Evolutionary conservation across 2,329 filamentous ascomycete genomes (phyloP).

Genomic region (Basipetospora chlamydospora): DNA sequence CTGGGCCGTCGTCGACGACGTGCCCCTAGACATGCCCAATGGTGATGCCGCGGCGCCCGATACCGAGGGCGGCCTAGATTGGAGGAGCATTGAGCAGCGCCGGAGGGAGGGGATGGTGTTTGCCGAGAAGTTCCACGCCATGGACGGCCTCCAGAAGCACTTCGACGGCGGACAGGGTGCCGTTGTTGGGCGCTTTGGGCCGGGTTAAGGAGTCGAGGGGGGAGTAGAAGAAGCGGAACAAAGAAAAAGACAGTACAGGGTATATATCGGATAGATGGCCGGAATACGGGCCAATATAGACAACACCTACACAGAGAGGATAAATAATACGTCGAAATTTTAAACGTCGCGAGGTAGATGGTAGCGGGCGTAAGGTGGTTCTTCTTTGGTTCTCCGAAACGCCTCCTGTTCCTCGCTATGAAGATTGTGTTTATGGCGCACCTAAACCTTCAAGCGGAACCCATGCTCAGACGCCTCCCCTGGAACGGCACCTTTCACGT

Average conservation of each 20-base stretch:
- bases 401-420: too few species aligned
- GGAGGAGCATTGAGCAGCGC: conserved; percentile 40
- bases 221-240: conserved; percentile 11
- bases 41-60: conserved; percentile 7
- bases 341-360: too few species aligned
- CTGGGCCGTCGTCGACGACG: conserved; percentile 31
- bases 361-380: too few species aligned
- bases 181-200: conserved; percentile 33
- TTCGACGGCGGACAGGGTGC: conserved; percentile 40
- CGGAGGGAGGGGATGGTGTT: conserved; percentile 39
- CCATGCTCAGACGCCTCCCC: conserved; percentile 43
- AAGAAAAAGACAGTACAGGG: conserved; percentile 7
- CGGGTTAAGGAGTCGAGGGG: too few species aligned
- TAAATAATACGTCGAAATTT: too few species aligned
- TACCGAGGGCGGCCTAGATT: conserved; percentile 35
- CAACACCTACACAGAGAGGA: too few species aligned
- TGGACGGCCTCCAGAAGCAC: conserved; percentile 36
- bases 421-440: not conserved
- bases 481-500: conserved; percentile 37
- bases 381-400: too few species aligned
- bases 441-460: conserved; percentile 54
- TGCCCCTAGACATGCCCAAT: conserved; percentile 18
- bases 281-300: too few species aligned
- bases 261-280: too few species aligned
- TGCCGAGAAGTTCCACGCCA: conserved; percentile 38